phyloP scores from a whole-genome alignment of 176 grass and related monocot species.

The Saccharum spontaneum region DNA sequence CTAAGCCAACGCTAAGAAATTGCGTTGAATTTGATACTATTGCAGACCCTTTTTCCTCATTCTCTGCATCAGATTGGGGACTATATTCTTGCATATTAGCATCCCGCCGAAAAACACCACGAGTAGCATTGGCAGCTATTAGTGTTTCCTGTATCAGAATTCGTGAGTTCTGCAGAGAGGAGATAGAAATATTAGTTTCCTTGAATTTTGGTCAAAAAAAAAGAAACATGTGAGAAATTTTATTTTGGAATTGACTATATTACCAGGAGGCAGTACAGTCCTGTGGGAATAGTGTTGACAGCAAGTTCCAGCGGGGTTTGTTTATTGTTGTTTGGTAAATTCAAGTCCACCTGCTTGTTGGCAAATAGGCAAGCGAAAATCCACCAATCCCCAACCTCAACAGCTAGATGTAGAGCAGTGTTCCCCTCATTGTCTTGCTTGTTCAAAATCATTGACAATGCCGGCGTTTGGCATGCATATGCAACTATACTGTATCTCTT shows the following conservation, averaged over 20 bases:
- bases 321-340: background rate
- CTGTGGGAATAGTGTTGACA: background rate
- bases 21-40: constrained; percentile 25
- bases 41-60: background rate
- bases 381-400: constrained; percentile 17
- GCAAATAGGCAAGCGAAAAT: constrained; percentile 6
- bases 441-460: constrained; percentile 12
- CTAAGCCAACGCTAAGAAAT: constrained; percentile 19
- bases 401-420: constrained; percentile 27
- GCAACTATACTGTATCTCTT: background rate
- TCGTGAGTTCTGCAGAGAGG: background rate
- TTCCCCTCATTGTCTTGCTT: constrained; percentile 36
- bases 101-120: background rate
- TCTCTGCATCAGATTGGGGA: background rate
- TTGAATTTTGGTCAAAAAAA: background rate
- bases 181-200: background rate
- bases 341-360: constrained; percentile 26
- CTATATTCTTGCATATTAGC: background rate
- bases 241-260: background rate
- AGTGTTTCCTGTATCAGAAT: constrained; percentile 37
- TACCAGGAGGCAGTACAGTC: constrained; percentile 22
- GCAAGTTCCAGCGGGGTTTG: constrained; percentile 1
- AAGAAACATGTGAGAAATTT: background rate
- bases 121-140: background rate
- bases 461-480: background rate